phyloP scores from a whole-genome alignment of 2,329 filamentous ascomycete genomes.

The Cytospora chrysosperma region DNA sequence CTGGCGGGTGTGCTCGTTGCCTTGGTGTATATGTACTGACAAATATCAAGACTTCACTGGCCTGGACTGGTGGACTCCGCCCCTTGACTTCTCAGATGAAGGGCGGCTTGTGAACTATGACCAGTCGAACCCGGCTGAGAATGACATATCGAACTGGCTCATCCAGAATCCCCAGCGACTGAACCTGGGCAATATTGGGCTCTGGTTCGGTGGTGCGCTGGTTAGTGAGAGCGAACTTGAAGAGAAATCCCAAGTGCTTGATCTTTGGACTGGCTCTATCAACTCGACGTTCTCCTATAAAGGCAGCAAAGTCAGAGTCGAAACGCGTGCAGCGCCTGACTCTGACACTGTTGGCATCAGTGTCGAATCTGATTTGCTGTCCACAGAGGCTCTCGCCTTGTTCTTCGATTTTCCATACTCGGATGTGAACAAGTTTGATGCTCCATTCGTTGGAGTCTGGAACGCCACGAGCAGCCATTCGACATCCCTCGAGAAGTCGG shows the following conservation, averaged over 20 bases:
- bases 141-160: slow-evolving; percentile 43
- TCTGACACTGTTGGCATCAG: slow-evolving; percentile 46
- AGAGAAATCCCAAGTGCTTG: slow-evolving; percentile 43
- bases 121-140: slow-evolving; percentile 41
- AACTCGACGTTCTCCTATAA: slow-evolving; percentile 44
- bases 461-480: slow-evolving; percentile 46
- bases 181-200: slow-evolving; percentile 48
- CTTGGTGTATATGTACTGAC: slow-evolving; percentile 15
- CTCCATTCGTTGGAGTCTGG: slow-evolving; percentile 53
- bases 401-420: slow-evolving; percentile 55
- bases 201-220: slow-evolving; percentile 41
- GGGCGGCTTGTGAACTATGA: slow-evolving; percentile 42
- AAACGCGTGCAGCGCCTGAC: slow-evolving; percentile 44
- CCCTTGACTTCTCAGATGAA: slow-evolving; percentile 28
- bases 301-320: slow-evolving; percentile 38
- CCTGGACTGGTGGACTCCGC: slow-evolving; percentile 41
- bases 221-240: slow-evolving; percentile 42
- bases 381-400: slow-evolving; percentile 39
- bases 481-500: slow-evolving; percentile 35
- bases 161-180: slow-evolving; percentile 51
- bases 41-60: slow-evolving; percentile 38
- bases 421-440: slow-evolving; percentile 51
- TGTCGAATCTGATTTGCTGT: slow-evolving; percentile 42
- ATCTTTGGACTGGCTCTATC: slow-evolving; percentile 48
- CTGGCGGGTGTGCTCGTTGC: neutral